Evolutionary conservation across 495 filamentous ascomycete species (phyloP).

Genomic region (Penicillium verhagenii): DNA sequence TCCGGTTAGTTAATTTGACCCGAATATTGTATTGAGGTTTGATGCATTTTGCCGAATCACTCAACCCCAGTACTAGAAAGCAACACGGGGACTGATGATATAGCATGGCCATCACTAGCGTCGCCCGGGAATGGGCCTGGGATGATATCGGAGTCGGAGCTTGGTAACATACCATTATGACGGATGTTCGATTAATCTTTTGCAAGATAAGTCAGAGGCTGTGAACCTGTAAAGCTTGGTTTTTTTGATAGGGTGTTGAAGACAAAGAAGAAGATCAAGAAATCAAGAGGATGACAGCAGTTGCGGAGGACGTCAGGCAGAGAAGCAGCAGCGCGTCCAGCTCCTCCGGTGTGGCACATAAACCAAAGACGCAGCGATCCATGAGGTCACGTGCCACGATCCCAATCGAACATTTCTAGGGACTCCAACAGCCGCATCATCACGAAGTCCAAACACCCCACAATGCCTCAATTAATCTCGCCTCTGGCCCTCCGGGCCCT

Average conservation of each 20-base stretch:
- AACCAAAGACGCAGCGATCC: slow-evolving; percentile 23
- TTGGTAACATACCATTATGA: slow-evolving; percentile 39
- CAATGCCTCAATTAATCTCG: slow-evolving; percentile 40
- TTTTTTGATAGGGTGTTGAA: not conserved
- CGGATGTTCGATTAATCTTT: slow-evolving; percentile 4
- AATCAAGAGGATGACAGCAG: slow-evolving; percentile 10
- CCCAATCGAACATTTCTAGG: slow-evolving; percentile 13
- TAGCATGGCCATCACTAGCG: not conserved
- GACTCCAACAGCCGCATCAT: not conserved
- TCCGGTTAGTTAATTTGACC: slow-evolving; percentile 14
- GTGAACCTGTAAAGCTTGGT: not conserved
- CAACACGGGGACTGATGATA: not conserved
- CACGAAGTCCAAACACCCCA: slow-evolving; percentile 10
- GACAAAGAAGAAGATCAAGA: slow-evolving; percentile 8
- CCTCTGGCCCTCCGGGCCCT: slow-evolving; percentile 38
- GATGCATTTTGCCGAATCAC: not conserved
- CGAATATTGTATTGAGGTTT: not conserved
- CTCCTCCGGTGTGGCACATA: slow-evolving; percentile 30
- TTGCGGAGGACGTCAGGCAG: slow-evolving; percentile 30
- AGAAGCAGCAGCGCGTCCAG: slow-evolving; percentile 37
- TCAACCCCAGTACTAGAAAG: not conserved
- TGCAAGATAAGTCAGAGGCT: not conserved
- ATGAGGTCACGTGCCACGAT: slow-evolving; percentile 26
- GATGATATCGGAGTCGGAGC: slow-evolving; percentile 17
- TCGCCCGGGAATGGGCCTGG: slow-evolving; percentile 10